Evolutionary conservation across 352 stramenopile genomes (phyloP).

Genomic region (Thalassiosira livingstoniorum): DNA sequence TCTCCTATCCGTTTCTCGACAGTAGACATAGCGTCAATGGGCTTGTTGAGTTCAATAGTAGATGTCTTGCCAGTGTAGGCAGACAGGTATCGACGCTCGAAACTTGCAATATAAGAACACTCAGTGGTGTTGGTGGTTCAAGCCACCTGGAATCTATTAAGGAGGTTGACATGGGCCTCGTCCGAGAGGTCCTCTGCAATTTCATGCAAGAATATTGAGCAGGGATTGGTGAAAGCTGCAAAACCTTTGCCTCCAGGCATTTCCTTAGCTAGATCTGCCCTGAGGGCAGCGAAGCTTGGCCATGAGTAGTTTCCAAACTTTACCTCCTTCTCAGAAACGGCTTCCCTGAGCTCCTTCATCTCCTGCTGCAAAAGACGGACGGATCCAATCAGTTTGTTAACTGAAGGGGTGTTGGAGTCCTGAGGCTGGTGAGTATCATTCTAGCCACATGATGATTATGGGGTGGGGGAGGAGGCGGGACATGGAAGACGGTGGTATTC

Average conservation of each 20-base stretch:
- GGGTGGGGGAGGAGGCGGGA: too few relatives aligned
- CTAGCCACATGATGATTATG: too few relatives aligned
- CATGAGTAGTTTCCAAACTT: too few relatives aligned
- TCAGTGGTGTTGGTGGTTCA: not conserved
- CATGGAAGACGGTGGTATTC: too few relatives aligned
- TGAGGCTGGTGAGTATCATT: too few relatives aligned
- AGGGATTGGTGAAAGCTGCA: not conserved
- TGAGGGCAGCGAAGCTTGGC: not conserved
- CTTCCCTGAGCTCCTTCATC: too few relatives aligned
- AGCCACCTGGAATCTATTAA: not conserved
- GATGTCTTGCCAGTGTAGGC: not conserved
- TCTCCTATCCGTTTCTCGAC: not conserved
- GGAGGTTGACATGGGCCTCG: not conserved
- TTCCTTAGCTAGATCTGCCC: not conserved
- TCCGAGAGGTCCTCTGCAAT: not conserved
- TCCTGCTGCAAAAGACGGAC: too few relatives aligned
- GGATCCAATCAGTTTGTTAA: too few relatives aligned
- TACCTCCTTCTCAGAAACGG: too few relatives aligned
- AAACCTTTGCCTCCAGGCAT: not conserved
- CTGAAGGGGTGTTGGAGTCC: too few relatives aligned
- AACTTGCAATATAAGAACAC: not conserved
- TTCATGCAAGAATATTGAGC: slow-evolving; percentile 2
- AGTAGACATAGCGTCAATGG: not conserved
- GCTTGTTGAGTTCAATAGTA: not conserved
- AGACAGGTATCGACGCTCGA: not conserved